A percentile compares a stretch with the other conserved stretches of the same genome.
These are phyloP conservation scores for Aphanomyces invadans DNA, from an alignment of 352 stramenopile species.

Conservation along the genomic window DNA sequence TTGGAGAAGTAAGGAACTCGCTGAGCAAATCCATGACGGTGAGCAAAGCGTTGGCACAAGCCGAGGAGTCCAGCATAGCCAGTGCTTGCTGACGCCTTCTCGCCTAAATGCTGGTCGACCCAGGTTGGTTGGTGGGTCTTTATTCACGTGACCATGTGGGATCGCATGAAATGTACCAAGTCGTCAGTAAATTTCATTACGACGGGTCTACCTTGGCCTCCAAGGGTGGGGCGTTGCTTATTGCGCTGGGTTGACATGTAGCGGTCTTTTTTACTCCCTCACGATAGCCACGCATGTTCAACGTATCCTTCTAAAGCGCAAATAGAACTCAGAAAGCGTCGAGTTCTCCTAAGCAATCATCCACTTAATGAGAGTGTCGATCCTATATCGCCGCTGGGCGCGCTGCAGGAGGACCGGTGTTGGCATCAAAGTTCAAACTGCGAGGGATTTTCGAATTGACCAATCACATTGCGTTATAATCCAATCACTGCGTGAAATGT, in stretches of 20 bases:
- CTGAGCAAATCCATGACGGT: background rate
- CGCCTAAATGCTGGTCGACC: background rate
- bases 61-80: background rate
- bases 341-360: background rate
- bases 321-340: background rate
- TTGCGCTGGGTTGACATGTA: no score
- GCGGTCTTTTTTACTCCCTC: background rate
- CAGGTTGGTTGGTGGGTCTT: slow-evolving; percentile 6
- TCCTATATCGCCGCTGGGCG: background rate
- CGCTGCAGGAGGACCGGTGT: background rate
- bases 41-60: background rate
- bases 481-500: no score
- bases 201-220: slow-evolving; percentile 11
- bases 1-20: background rate
- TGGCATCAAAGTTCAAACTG: background rate
- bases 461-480: background rate
- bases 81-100: background rate
- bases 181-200: background rate
- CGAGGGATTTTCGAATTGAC: background rate
- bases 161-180: background rate
- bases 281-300: background rate
- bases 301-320: background rate
- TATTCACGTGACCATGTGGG: slow-evolving; percentile 9
- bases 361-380: background rate
- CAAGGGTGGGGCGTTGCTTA: background rate